Base-by-base conservation (phyloP, 345 rosid genomes). In the Corymbia maculata region DNA sequence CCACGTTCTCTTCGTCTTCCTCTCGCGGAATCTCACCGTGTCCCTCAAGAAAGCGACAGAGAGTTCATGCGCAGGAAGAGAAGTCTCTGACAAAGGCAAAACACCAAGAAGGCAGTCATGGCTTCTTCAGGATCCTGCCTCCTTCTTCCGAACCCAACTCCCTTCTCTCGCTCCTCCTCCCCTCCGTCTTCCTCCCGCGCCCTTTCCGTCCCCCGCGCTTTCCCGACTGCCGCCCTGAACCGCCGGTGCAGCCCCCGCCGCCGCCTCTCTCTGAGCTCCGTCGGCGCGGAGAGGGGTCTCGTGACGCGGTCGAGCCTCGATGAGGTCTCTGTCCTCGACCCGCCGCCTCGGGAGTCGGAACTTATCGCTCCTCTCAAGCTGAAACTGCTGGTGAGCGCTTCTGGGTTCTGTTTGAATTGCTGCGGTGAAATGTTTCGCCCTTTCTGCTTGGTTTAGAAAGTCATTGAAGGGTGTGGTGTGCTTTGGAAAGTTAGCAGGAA, bases 241-340 rank as follows among this genome's bases (percentile, higher is more conserved):
- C 84, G 84, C 26, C 82, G 79, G 30, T 42, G 19, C 21, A 21
- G 8, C 45, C 1, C 22, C 9, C 45, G 64, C n/a, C 64, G 49
- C 10, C 84, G 84, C 13, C 84, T 1, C 84, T 75, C 49, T 75
- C 84, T 19, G 49, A 2, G 8, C 3, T 42, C 26, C 28, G 84
- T 36, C 44, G 84, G 7, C 13, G 84, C 3, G 84, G 28, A 22
- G 88, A 50, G 55, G 36, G 70, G 22, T n/a, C 87, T 87, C n/a
- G 86, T 51, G 52, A 79, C 59, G 87, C 52, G 75, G 89, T 86
- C n/a, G 88, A 87, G 47, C 70, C 88, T 22, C 57, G 57, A 36
- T 89, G 91, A 86, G 89, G 93, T 87, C 86, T 86, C 66, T 68
- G 89, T 57, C 55, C 26, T 87, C 50, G 84, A 75, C 49, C 84